Evolutionary conservation across 2,329 filamentous ascomycete genomes (phyloP).

Genomic region (Pseudopithomyces maydicus): DNA sequence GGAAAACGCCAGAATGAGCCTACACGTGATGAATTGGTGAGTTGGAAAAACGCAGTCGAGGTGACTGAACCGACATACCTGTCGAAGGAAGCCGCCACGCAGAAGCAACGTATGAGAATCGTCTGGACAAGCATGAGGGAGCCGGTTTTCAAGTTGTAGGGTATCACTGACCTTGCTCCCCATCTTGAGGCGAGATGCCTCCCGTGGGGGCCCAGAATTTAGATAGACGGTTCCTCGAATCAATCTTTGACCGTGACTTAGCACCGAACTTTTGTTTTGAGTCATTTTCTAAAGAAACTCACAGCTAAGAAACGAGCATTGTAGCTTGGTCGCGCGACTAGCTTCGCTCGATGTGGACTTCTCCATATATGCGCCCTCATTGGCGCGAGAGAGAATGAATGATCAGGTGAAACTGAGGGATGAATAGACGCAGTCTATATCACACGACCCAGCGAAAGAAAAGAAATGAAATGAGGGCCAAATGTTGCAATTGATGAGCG

Average conservation of each 20-base stretch:
- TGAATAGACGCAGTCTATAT: background rate
- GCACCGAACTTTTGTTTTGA: background rate
- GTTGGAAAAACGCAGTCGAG: background rate
- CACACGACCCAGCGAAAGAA: background rate
- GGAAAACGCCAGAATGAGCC: constrained; percentile 89
- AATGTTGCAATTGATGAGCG: constrained; percentile 11
- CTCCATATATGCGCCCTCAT: constrained; percentile 35
- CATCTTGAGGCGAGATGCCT: constrained; percentile 63
- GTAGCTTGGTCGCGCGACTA: constrained; percentile 8
- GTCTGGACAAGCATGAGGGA: constrained; percentile 25
- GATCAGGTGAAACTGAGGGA: background rate
- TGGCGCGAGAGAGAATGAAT: constrained; percentile 12
- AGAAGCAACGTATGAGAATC: constrained; percentile 52
- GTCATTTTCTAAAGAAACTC: constrained; percentile 14
- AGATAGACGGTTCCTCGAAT: constrained; percentile 68
- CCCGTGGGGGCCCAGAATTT: constrained; percentile 80
- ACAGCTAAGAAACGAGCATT: constrained; percentile 46
- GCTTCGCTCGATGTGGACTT: constrained; percentile 19
- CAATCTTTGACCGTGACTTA: constrained; percentile 48
- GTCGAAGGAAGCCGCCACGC: constrained; percentile 53
- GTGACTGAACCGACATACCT: constrained; percentile 29
- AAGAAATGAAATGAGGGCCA: background rate
- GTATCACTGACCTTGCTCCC: constrained; percentile 46
- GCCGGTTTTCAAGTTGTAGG: background rate
- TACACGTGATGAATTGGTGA: constrained; percentile 45